Conservation (phyloP, 139 green algal species). For the Micractinium conductrix region DNA sequence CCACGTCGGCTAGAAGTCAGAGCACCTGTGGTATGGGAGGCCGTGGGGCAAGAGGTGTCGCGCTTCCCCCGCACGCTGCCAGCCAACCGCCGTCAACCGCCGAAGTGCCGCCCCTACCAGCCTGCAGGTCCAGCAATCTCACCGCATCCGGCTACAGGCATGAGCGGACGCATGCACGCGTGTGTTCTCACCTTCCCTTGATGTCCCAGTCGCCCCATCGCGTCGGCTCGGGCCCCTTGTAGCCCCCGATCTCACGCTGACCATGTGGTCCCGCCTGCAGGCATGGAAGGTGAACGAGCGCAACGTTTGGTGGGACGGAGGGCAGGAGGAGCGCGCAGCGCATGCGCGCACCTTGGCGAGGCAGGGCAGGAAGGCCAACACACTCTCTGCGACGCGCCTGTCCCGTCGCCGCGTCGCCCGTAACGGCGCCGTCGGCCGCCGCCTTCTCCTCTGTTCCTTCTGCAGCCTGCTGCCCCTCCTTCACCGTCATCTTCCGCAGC, state of each 20-base stretch:
- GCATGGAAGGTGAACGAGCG: neutral
- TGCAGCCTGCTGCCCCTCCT: neutral
- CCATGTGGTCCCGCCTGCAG: neutral
- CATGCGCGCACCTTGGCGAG: neutral
- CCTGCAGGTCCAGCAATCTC: neutral
- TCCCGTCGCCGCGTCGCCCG: neutral
- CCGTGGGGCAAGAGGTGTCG: too few relatives aligned
- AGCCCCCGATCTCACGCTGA: neutral
- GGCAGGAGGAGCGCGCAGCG: neutral
- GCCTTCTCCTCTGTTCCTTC: neutral
- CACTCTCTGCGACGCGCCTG: neutral
- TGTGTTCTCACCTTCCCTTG: conserved; percentile 37
- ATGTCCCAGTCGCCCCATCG: conserved; percentile 54
- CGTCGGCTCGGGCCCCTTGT: conserved; percentile 26
- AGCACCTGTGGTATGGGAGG: too few relatives aligned
- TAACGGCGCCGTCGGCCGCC: neutral
- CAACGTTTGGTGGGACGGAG: neutral
- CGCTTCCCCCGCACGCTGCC: neutral
- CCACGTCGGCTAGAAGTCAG: too few relatives aligned
- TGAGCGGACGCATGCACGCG: conserved; percentile 36
- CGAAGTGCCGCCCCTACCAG: neutral
- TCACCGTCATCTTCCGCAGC: neutral
- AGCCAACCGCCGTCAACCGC: neutral
- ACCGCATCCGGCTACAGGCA: neutral
- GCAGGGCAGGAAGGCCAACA: neutral